Conservation (phyloP, 495 filamentous ascomycete genomes). For the Astrothelium macrocarpum region DNA sequence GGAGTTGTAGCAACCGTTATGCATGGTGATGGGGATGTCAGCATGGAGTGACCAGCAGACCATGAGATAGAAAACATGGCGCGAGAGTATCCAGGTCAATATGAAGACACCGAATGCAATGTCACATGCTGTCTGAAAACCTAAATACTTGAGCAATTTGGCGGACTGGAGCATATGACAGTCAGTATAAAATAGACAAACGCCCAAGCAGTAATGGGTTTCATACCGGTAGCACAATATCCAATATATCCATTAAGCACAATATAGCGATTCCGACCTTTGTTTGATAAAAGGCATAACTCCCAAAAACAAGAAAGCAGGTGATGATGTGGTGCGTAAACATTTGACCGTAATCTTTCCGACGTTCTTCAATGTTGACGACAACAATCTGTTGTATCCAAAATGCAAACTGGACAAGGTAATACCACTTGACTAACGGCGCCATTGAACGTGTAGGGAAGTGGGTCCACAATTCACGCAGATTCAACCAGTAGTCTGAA, state of each 20-base stretch:
- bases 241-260: conserved; percentile 87
- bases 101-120: conserved; percentile 80
- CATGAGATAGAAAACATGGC: conserved; percentile 68
- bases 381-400: conserved; percentile 92
- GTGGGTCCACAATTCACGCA: conserved; percentile 66
- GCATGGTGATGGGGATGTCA: conserved; percentile 53
- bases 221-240: conserved; percentile 77
- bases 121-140: conserved; percentile 67
- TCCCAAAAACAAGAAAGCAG: conserved; percentile 62
- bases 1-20: conserved; percentile 61
- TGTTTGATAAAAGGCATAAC: conserved; percentile 75
- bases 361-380: conserved; percentile 83
- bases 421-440: conserved; percentile 78
- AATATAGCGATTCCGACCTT: conserved; percentile 84
- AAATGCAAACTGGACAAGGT: conserved; percentile 83
- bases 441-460: conserved; percentile 69
- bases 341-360: conserved; percentile 96
- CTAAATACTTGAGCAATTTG: conserved; percentile 87
- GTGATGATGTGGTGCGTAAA: conserved; percentile 91
- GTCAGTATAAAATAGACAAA: not conserved
- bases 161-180: conserved; percentile 54
- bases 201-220: not conserved
- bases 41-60: conserved; percentile 73
- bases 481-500: conserved; percentile 69
- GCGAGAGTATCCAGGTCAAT: conserved; percentile 69